Conservation (phyloP, 2,329 filamentous ascomycete genomes). For the Ilyonectria sp. region DNA sequence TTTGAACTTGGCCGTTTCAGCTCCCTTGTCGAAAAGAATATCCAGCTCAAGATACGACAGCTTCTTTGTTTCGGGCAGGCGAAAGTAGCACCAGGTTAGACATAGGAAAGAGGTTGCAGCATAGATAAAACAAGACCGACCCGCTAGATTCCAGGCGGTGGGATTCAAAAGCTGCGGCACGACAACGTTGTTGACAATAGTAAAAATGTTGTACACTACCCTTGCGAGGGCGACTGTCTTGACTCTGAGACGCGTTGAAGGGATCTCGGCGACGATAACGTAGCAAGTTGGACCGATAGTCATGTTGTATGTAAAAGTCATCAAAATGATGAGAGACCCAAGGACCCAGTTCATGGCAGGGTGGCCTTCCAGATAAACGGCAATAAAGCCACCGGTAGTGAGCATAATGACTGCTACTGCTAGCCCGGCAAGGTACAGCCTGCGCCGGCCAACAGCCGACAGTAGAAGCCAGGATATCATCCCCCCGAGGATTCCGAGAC, state of each 20-base stretch:
- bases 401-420: constrained; percentile 78
- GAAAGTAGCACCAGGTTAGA: constrained; percentile 61
- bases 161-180: constrained; percentile 37
- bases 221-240: constrained; percentile 88
- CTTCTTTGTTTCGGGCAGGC: constrained; percentile 51
- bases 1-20: background rate
- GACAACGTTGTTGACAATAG: constrained; percentile 27
- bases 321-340: constrained; percentile 82
- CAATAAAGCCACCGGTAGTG: constrained; percentile 81
- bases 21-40: constrained; percentile 8
- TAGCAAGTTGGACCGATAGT: constrained; percentile 88
- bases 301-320: constrained; percentile 81
- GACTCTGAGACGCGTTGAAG: constrained; percentile 82
- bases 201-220: constrained; percentile 48
- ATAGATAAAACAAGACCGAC: constrained; percentile 45
- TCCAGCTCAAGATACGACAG: constrained; percentile 12
- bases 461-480: constrained; percentile 56
- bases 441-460: constrained; percentile 72
- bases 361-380: constrained; percentile 69
- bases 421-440: constrained; percentile 79
- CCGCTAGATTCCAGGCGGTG: constrained; percentile 37
- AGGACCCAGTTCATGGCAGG: constrained; percentile 65
- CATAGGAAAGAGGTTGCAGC: constrained; percentile 50
- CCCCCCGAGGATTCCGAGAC: constrained; percentile 79
- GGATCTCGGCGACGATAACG: constrained; percentile 84